These are phyloP conservation scores for Hymenoscyphus fraxineus DNA, from an alignment of 2,329 filamentous ascomycete species.

Conservation along the genomic window DNA sequence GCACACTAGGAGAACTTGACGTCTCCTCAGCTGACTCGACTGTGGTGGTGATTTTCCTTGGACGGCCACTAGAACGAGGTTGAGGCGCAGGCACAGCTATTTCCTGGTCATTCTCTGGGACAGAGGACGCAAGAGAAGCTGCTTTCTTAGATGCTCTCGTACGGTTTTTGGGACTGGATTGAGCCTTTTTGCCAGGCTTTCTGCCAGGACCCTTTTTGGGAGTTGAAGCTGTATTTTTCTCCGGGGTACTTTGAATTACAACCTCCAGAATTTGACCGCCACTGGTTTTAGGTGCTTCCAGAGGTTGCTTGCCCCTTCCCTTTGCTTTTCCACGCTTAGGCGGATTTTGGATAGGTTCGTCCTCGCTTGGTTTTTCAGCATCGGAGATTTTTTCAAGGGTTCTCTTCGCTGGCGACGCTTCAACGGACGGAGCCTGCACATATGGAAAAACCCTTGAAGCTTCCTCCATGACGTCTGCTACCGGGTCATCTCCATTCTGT, in stretches of 20 bases:
- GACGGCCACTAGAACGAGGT: neutral
- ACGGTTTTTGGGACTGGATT: neutral
- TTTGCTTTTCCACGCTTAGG: neutral
- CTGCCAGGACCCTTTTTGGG: neutral
- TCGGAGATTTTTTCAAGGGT: neutral
- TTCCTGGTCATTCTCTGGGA: neutral
- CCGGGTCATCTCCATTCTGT: neutral
- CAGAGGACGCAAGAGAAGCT: neutral
- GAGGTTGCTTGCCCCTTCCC: neutral
- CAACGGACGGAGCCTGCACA: neutral
- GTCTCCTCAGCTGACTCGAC: neutral
- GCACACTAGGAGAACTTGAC: neutral
- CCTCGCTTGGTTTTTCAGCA: neutral
- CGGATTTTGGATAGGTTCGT: neutral
- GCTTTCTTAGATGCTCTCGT: neutral
- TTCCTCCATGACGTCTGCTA: neutral
- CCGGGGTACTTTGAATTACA: neutral
- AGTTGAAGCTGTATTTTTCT: neutral
- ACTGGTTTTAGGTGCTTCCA: constrained; percentile 8
- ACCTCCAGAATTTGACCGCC: neutral
- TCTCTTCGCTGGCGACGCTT: neutral
- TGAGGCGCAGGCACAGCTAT: neutral
- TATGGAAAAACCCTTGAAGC: neutral
- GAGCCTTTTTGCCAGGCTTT: neutral
- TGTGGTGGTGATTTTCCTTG: neutral